These are phyloP conservation scores for Pleoardoris graminearum DNA, from an alignment of 2,329 filamentous ascomycete genomes.

Conservation along the genomic window DNA sequence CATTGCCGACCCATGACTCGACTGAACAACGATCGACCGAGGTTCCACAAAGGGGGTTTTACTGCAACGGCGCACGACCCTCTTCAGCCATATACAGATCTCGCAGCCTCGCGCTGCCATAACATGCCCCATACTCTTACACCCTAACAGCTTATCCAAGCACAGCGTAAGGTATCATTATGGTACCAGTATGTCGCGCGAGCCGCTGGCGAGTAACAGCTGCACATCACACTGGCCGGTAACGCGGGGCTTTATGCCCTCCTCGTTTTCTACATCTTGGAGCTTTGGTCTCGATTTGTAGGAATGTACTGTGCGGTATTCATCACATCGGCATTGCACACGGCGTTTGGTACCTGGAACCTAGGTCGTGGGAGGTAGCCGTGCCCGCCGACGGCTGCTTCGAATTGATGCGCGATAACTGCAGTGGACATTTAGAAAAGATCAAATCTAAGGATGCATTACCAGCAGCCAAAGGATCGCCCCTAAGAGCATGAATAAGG, in stretches of 20 bases:
- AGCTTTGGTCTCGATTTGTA: slow-evolving; percentile 47
- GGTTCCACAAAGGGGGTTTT: slow-evolving; percentile 3
- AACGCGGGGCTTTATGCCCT: slow-evolving; percentile 47
- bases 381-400: slow-evolving; percentile 51
- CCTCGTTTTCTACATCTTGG: slow-evolving; percentile 53
- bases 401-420: slow-evolving; percentile 54
- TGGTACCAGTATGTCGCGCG: slow-evolving; percentile 54
- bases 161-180: slow-evolving; percentile 49
- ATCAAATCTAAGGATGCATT: not conserved
- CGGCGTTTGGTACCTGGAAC: slow-evolving; percentile 56
- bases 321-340: slow-evolving; percentile 51
- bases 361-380: slow-evolving; percentile 55
- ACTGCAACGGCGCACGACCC: slow-evolving; percentile 43
- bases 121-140: slow-evolving; percentile 53
- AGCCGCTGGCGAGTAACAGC: slow-evolving; percentile 54
- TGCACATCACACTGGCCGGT: no score
- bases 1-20: no score
- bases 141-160: slow-evolving; percentile 45
- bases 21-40: no score
- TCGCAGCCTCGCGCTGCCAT: slow-evolving; percentile 49
- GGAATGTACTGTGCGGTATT: slow-evolving; percentile 54
- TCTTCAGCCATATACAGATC: slow-evolving; percentile 52
- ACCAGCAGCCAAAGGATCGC: slow-evolving; percentile 51
- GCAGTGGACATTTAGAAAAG: not conserved
- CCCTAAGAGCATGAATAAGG: slow-evolving; percentile 53